Percentiles rank a stretch among this genome's conserved stretches.
Conservation (phyloP, 768 basidiomycete genomes). For the Boletus rubropictus region DNA sequence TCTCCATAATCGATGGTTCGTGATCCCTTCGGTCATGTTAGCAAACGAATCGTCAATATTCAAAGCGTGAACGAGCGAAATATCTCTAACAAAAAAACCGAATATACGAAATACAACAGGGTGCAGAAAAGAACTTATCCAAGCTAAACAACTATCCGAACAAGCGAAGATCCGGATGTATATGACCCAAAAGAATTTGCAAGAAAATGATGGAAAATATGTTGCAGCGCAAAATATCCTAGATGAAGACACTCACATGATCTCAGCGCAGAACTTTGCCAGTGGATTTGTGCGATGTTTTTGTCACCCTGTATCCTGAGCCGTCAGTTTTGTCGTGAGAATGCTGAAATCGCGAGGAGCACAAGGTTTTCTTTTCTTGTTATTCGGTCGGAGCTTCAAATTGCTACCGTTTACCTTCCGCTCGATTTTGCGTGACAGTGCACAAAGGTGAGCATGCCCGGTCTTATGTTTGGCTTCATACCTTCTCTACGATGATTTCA, state of each 20-base stretch:
- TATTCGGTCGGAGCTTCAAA: constrained; percentile 31
- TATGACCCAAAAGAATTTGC: constrained; percentile 5
- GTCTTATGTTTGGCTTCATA: not conserved
- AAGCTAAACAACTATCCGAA: constrained; percentile 27
- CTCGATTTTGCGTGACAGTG: not conserved
- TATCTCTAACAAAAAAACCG: constrained; percentile 30
- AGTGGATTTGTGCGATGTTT: constrained; percentile 23
- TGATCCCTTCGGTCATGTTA: constrained; percentile 26
- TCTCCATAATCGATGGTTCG: constrained; percentile 20
- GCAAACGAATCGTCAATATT: constrained; percentile 15
- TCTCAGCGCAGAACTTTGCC: constrained; percentile 10
- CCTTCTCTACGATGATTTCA: constrained; percentile 23
- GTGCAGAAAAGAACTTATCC: constrained; percentile 30
- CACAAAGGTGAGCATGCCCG: constrained; percentile 17
- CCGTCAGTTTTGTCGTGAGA: constrained; percentile 37
- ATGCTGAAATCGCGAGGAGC: constrained; percentile 27
- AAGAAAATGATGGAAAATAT: constrained; percentile 12
- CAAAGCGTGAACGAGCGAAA: constrained; percentile 19
- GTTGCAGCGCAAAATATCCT: constrained; percentile 8
- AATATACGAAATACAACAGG: constrained; percentile 31
- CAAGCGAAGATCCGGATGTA: constrained; percentile 16
- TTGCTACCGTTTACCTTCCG: constrained; percentile 3
- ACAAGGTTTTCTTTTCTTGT: constrained; percentile 21
- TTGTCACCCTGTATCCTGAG: constrained; percentile 33
- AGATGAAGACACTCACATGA: constrained; percentile 23